A percentile compares a stretch with the other conserved stretches of the same genome.
These are phyloP conservation scores for Curvularia sp. DNA, from an alignment of 2,329 filamentous ascomycete genomes.

Conservation along the genomic window DNA sequence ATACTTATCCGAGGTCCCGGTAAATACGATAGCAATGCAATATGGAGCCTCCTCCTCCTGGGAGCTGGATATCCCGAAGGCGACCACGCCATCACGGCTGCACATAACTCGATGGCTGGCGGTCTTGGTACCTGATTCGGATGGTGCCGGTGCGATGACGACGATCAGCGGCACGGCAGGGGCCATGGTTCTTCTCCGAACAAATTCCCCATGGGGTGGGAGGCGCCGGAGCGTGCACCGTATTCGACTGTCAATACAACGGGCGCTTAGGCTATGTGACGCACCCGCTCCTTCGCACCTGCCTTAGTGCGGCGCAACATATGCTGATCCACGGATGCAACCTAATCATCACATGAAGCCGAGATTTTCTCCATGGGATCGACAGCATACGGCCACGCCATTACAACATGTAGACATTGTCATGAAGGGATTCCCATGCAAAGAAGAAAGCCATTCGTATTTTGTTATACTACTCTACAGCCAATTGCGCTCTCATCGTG, in stretches of 20 bases:
- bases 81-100: neutral
- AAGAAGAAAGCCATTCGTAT: neutral
- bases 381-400: neutral
- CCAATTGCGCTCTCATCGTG: neutral
- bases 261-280: constrained; percentile 2
- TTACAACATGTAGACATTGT: neutral
- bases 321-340: neutral
- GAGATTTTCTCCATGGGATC: constrained; percentile 6
- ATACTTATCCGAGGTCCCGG: neutral
- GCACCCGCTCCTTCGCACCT: constrained; percentile 3
- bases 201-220: constrained; percentile 16
- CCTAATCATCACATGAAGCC: constrained; percentile 23
- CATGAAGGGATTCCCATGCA: neutral
- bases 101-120: constrained; percentile 4
- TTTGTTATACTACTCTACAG: neutral
- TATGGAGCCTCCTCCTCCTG: neutral
- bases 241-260: constrained; percentile 24
- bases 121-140: constrained; percentile 10
- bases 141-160: neutral
- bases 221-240: constrained; percentile 23
- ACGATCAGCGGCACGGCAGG: constrained; percentile 14
- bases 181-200: constrained; percentile 9
- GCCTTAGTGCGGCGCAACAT: constrained; percentile 12
- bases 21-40: neutral
- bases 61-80: neutral